phyloP scores from a whole-genome alignment of 2,329 filamentous ascomycete species.

The Penicillium hesseltinei region DNA sequence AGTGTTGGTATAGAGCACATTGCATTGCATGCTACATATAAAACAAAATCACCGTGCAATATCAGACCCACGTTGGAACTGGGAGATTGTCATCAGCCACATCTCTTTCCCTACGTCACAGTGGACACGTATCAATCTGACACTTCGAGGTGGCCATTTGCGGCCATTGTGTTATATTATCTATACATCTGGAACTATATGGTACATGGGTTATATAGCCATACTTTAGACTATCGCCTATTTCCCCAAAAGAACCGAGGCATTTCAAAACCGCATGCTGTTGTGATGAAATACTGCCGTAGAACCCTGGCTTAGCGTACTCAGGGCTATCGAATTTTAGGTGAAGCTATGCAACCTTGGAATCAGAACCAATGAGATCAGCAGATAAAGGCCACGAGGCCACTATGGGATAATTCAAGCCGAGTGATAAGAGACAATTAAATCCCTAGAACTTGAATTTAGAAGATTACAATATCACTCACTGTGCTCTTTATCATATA shows the following conservation, averaged over 20 bases:
- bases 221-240: neutral
- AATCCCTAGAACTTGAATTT: neutral
- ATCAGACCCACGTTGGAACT: conserved; percentile 4
- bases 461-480: neutral
- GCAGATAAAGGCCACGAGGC: conserved; percentile 4
- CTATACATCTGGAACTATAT: neutral
- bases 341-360: neutral
- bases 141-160: neutral
- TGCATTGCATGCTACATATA: neutral
- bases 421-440: neutral
- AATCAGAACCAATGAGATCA: conserved; percentile 2
- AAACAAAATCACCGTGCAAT: neutral
- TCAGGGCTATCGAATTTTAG: neutral
- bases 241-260: neutral
- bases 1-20: neutral
- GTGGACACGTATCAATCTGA: conserved; percentile 13
- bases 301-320: neutral
- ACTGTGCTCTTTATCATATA: neutral
- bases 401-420: neutral
- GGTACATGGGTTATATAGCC: too few species aligned
- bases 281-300: neutral
- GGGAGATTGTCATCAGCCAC: neutral
- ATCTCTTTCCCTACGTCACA: conserved; percentile 15
- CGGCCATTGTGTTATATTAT: neutral
- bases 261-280: neutral